phyloP scores from a whole-genome alignment of 1,284 basidiomycete genomes.

The Exobasidium cylindrosporum region DNA sequence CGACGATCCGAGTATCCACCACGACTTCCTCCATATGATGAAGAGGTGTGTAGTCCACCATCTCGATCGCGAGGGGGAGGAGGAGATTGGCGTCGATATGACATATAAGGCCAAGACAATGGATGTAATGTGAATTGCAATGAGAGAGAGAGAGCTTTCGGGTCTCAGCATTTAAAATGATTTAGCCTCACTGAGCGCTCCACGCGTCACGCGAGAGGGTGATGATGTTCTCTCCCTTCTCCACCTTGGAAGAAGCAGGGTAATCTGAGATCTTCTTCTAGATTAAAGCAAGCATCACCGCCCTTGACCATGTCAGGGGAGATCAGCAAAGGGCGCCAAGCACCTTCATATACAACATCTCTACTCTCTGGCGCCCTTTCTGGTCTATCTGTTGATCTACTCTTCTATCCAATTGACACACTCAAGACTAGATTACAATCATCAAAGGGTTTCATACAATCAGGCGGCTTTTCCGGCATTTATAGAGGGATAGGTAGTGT shows the following conservation, averaged over 20 bases:
- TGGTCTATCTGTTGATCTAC: conserved; percentile 64
- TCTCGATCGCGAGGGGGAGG: background rate
- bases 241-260: no score
- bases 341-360: conserved; percentile 16
- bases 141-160: no score
- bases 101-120: no score
- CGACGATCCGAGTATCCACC: background rate
- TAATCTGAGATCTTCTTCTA: no score
- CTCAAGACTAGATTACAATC: conserved; percentile 93
- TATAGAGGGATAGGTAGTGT: conserved; percentile 95
- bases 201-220: no score
- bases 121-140: no score
- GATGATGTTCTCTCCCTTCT: no score
- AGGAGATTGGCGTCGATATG: background rate
- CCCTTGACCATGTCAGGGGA: background rate
- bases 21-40: background rate
- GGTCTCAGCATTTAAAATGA: no score
- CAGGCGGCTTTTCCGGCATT: conserved; percentile 86
- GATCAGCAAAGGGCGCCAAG: background rate
- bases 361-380: conserved; percentile 47
- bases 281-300: no score
- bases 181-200: no score
- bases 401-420: conserved; percentile 96
- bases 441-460: conserved; percentile 74
- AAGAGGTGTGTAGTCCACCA: background rate